These are phyloP conservation scores for Cordia subcordata DNA, from an alignment of 257 asterid genomes.

Conservation along the genomic window DNA sequence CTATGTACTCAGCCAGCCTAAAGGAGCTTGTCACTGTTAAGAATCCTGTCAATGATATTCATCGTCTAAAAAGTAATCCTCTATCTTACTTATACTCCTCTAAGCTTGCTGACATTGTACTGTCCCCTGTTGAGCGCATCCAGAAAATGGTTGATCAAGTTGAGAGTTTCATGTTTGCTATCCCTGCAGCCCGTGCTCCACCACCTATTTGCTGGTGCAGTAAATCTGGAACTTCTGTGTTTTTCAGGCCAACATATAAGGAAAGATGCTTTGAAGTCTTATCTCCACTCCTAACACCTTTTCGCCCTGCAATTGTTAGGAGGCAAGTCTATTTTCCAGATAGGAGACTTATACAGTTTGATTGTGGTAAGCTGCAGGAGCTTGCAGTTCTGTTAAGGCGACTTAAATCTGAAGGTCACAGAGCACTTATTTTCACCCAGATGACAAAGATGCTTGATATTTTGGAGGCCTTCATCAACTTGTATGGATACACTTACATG, in stretches of 20 bases:
- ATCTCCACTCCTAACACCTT: constrained; percentile 75
- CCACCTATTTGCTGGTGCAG: constrained; percentile 93
- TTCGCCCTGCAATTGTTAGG: constrained; percentile 93
- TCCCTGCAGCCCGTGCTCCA: constrained; percentile 98
- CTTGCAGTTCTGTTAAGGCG: constrained; percentile 86
- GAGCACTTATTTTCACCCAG: constrained; percentile 96
- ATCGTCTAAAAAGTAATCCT: constrained; percentile 46
- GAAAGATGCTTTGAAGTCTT: constrained; percentile 55
- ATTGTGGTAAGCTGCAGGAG: constrained; percentile 97
- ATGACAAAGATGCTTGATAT: constrained; percentile 99
- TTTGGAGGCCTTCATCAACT: constrained; percentile 90
- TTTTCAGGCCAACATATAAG: constrained; percentile 46
- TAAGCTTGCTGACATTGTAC: constrained; percentile 67
- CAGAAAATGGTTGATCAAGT: constrained; percentile 63
- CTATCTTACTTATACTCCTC: constrained; percentile 56
- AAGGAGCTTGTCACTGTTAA: constrained; percentile 65
- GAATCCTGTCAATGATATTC: constrained; percentile 60
- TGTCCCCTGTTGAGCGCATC: constrained; percentile 86
- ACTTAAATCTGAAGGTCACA: constrained; percentile 86
- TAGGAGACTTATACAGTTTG: constrained; percentile 95
- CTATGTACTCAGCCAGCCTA: constrained; percentile 67
- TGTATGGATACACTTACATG: constrained; percentile 98
- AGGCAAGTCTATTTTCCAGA: constrained; percentile 99
- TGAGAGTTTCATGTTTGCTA: constrained; percentile 95
- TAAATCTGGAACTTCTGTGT: constrained; percentile 62